These are phyloP conservation scores for Aspergillus ochraceoroseus DNA, from an alignment of 2,329 filamentous ascomycete species.

Conservation along the genomic window DNA sequence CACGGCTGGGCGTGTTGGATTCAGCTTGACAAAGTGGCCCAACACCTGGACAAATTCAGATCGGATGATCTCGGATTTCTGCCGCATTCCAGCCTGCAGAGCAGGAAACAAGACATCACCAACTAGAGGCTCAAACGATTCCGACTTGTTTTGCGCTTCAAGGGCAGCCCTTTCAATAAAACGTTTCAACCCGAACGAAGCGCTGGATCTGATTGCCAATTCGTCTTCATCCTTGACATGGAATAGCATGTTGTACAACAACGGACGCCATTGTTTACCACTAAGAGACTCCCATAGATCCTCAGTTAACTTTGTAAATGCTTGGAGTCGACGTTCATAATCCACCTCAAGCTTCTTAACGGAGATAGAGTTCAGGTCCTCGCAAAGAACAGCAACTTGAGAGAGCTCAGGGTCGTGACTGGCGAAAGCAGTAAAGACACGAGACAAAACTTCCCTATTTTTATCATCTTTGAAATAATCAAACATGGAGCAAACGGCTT, in stretches of 20 bases:
- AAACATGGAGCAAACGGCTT: slow-evolving; percentile 74
- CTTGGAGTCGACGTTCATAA: slow-evolving; percentile 73
- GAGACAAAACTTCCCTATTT: slow-evolving; percentile 68
- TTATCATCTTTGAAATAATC: slow-evolving; percentile 80
- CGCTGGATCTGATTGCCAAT: slow-evolving; percentile 76
- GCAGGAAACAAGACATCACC: slow-evolving; percentile 65
- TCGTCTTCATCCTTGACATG: slow-evolving; percentile 84
- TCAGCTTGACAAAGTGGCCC: slow-evolving; percentile 67
- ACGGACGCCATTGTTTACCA: slow-evolving; percentile 73
- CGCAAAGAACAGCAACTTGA: slow-evolving; percentile 65
- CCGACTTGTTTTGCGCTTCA: slow-evolving; percentile 40
- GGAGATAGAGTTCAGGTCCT: slow-evolving; percentile 74
- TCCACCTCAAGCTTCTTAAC: slow-evolving; percentile 71
- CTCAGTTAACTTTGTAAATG: slow-evolving; percentile 68
- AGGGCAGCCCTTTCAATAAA: slow-evolving; percentile 63
- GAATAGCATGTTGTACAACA: slow-evolving; percentile 85
- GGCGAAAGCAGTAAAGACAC: slow-evolving; percentile 67
- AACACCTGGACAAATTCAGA: slow-evolving; percentile 76
- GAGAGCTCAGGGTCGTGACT: slow-evolving; percentile 56
- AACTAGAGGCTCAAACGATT: slow-evolving; percentile 56
- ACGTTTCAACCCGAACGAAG: slow-evolving; percentile 71
- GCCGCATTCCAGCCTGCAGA: slow-evolving; percentile 68
- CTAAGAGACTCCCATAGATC: slow-evolving; percentile 57
- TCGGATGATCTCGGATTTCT: slow-evolving; percentile 76
- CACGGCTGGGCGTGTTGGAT: slow-evolving; percentile 65